Evolutionary conservation across 176 grass and related monocot genomes (phyloP).

Genomic region (Dactylis glomerata): DNA sequence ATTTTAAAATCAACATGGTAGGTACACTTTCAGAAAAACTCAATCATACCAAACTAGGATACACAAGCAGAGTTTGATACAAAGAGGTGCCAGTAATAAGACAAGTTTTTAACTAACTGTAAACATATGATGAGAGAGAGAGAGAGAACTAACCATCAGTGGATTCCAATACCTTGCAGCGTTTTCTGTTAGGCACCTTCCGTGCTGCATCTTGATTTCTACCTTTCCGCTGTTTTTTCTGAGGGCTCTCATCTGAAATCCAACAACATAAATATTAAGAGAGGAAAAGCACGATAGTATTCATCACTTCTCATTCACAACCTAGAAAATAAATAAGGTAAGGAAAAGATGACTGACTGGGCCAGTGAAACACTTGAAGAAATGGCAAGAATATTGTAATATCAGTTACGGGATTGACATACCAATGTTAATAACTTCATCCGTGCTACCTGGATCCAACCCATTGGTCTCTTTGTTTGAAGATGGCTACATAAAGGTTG

Average conservation of each 20-base stretch:
- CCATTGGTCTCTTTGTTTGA: slow-evolving; percentile 25
- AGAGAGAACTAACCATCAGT: slow-evolving; percentile 33
- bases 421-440: slow-evolving; percentile 44
- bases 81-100: background rate
- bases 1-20: slow-evolving; percentile 1
- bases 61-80: background rate
- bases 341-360: slow-evolving; percentile 2
- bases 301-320: background rate
- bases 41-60: background rate
- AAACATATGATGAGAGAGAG: background rate
- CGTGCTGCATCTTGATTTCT: slow-evolving; percentile 40
- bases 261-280: slow-evolving; percentile 16
- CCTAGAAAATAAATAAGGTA: slow-evolving; percentile 22
- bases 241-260: slow-evolving; percentile 56
- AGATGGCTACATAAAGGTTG: slow-evolving; percentile 33
- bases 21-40: background rate
- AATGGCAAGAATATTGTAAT: slow-evolving; percentile 1
- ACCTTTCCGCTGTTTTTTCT: slow-evolving; percentile 53
- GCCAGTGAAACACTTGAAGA: background rate
- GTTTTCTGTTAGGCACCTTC: slow-evolving; percentile 46
- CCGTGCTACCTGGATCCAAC: slow-evolving; percentile 38
- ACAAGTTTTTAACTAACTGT: slow-evolving; percentile 18
- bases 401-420: slow-evolving; percentile 7
- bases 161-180: slow-evolving; percentile 51
- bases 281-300: background rate